A percentile compares a stretch with the other conserved stretches of the same genome.
phyloP scores from a whole-genome alignment of 192 early-diverging fungal species.

The Mycoemilia scoparia region DNA sequence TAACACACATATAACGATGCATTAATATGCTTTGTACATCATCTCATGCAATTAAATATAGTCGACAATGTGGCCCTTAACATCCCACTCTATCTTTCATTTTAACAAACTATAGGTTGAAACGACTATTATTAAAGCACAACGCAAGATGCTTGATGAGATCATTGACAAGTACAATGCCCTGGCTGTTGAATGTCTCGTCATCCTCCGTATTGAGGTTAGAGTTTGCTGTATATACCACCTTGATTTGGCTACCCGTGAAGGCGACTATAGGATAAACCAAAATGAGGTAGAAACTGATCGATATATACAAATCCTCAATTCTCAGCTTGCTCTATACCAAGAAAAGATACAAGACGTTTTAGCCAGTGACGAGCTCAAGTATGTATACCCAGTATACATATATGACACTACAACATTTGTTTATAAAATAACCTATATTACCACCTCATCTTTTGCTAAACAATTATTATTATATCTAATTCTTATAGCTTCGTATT shows the following conservation, averaged over 20 bases:
- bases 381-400: too few species aligned
- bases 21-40: conserved; percentile 4
- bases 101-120: too few species aligned
- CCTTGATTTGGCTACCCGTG: conserved; percentile 73
- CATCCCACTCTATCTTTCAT: too few species aligned
- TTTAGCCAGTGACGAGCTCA: conserved; percentile 40
- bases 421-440: too few species aligned
- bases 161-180: conserved; percentile 44
- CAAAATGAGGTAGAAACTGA: conserved; percentile 68
- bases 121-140: too few species aligned
- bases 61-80: too few species aligned
- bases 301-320: conserved; percentile 66
- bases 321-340: conserved; percentile 51
- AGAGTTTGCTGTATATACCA: conserved; percentile 73
- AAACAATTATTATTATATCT: too few species aligned
- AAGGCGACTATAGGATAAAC: conserved; percentile 71
- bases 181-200: conserved; percentile 60
- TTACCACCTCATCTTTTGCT: too few species aligned
- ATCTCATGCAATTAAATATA: too few species aligned
- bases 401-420: too few species aligned
- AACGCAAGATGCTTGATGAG: too few species aligned
- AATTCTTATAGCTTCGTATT: conserved; percentile 77
- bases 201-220: conserved; percentile 66
- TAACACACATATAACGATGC: not conserved
- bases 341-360: conserved; percentile 53